These are phyloP conservation scores for Niveomyces coronatus DNA, from an alignment of 2,329 filamentous ascomycete genomes.

Conservation along the genomic window DNA sequence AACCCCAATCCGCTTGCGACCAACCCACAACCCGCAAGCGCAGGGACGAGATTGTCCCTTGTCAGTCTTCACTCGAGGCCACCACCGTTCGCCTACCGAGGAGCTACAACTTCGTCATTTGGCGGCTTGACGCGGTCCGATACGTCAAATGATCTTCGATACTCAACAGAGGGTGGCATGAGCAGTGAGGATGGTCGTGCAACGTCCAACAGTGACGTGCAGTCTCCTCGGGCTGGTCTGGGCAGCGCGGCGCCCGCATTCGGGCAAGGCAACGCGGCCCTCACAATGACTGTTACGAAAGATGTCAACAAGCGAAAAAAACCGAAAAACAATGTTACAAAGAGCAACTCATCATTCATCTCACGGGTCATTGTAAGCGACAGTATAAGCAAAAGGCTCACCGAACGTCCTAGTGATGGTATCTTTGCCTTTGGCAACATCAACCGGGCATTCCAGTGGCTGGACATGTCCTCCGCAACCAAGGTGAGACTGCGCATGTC, in stretches of 20 bases:
- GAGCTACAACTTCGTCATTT: conserved; percentile 40
- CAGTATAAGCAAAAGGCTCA: conserved; percentile 62
- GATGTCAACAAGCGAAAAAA: conserved; percentile 76
- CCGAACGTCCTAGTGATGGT: conserved; percentile 68
- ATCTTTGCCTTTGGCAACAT: conserved; percentile 91
- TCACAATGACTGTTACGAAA: conserved; percentile 53
- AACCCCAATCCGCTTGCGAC: conserved; percentile 91
- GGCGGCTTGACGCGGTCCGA: conserved; percentile 38
- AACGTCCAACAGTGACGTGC: conserved; percentile 42
- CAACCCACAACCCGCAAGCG: conserved; percentile 68
- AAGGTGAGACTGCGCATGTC: conserved; percentile 40
- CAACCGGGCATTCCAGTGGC: conserved; percentile 91
- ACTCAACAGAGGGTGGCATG: conserved; percentile 49
- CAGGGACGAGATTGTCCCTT: conserved; percentile 76
- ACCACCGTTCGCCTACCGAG: conserved; percentile 44
- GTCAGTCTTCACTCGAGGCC: conserved; percentile 56
- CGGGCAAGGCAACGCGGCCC: conserved; percentile 72
- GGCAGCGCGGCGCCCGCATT: conserved; percentile 54
- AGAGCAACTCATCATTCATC: conserved; percentile 97
- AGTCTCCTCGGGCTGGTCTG: conserved; percentile 27
- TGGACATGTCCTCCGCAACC: conserved; percentile 68
- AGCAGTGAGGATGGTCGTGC: conserved; percentile 47
- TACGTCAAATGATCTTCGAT: conserved; percentile 48
- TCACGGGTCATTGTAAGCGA: conserved; percentile 94
- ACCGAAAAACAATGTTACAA: conserved; percentile 96